A percentile compares a stretch with the other conserved stretches of the same genome.
Evolutionary conservation across 495 filamentous ascomycete species (phyloP).

Genomic region (Recurvomyces mirabilis): DNA sequence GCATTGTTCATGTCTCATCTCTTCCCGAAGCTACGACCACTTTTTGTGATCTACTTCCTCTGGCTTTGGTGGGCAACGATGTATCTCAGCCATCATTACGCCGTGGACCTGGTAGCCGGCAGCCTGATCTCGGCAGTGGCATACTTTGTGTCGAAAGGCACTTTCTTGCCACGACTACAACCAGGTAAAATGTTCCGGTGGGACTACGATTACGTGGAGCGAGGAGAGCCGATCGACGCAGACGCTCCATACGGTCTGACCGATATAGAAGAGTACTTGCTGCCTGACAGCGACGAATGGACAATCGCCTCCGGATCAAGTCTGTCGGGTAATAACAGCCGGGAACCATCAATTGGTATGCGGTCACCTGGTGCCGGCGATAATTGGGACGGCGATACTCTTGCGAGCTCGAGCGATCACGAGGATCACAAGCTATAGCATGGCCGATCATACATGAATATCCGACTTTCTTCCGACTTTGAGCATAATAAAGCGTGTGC

Average conservation of each 20-base stretch:
- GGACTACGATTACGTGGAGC: conserved; percentile 91
- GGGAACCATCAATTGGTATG: conserved; percentile 26
- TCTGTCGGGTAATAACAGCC: conserved; percentile 41
- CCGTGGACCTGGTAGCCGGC: conserved; percentile 81
- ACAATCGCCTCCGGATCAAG: conserved; percentile 63
- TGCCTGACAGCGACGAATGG: conserved; percentile 55
- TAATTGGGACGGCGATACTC: conserved; percentile 50
- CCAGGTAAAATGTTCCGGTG: conserved; percentile 74
- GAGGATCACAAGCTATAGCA: conserved; percentile 5
- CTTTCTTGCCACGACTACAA: conserved; percentile 72
- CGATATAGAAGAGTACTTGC: conserved; percentile 42
- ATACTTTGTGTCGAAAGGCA: conserved; percentile 68
- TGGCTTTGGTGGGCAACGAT: conserved; percentile 99
- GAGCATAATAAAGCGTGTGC: no score
- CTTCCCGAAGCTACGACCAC: conserved; percentile 64
- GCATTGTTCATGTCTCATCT: conserved; percentile 86
- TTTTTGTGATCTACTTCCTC: conserved; percentile 69
- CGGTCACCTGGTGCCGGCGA: conserved; percentile 50
- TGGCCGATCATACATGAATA: no score
- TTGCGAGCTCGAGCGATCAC: conserved; percentile 28
- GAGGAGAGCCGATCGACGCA: conserved; percentile 41
- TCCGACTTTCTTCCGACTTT: no score
- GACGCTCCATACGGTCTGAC: conserved; percentile 46
- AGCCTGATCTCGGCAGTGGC: conserved; percentile 65
- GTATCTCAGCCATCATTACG: conserved; percentile 94